Base-by-base conservation (phyloP, 2,329 filamentous ascomycete genomes). In the Clarireedia paspali region DNA sequence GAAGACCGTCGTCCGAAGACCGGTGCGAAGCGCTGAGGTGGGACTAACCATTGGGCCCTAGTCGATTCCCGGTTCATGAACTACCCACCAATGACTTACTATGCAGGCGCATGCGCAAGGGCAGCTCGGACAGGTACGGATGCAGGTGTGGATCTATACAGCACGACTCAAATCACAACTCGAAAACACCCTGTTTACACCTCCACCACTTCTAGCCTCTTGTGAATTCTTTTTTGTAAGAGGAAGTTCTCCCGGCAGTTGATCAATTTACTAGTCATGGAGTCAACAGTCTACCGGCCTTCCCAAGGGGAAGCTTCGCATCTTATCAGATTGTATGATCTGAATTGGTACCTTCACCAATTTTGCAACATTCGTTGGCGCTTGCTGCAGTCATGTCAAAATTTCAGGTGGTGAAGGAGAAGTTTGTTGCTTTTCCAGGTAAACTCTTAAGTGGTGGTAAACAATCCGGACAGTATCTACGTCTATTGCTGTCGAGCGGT, bases 301-400 rank as follows among this genome's bases (percentile, higher is more conserved):
- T 30, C n/a, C 5, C 10, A 17, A 27, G 14, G 36, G 20, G 39
- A 27, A 17, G 40, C 38, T 44, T 20, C 42, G 10, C 27, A 27
- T 39, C 42, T 51, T 39, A 44, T 51, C 40, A n/a, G 27, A 44
- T 26, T 17, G 26, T 9, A 34, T 34, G 24, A 17, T 44, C 24
- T 44, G 15, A 44, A 20, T 20, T 40, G 49, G 17, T 9, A 27
- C 38, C 40, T 51, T 42, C 27, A 42, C 24, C 7, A 51, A 17
- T 51, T 27, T 10, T 51, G 36, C 6, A 51, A 44, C 26, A 27
- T 42, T 51, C 39, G 23, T 44, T 9, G 15, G 23, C 27, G 6
- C 20, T 51, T 36, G 6, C 30, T 44, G 49, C 38, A 51, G 49
- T 51, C 38, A 51, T 51, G 49, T 51, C 49, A 34, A 51, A 34